Conservation (phyloP, 1,139 yeast species). For the Protomyces pachydermus region DNA sequence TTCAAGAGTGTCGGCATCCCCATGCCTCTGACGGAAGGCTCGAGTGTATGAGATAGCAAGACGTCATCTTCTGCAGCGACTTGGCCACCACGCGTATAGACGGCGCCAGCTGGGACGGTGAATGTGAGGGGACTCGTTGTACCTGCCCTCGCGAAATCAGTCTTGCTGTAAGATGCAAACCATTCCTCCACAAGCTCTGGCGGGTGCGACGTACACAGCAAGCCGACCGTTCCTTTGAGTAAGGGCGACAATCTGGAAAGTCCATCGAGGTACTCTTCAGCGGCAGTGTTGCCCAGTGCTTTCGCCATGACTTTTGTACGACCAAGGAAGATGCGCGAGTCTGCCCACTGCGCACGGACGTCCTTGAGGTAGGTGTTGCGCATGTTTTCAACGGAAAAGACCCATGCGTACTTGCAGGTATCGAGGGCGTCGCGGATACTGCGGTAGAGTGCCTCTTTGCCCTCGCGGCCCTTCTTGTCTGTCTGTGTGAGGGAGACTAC, state of each 20-base stretch:
- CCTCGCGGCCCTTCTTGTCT: conserved; percentile 90
- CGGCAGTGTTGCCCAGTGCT: conserved; percentile 80
- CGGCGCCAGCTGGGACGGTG: conserved; percentile 79
- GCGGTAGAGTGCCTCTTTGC: conserved; percentile 83
- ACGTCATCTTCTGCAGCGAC: conserved; percentile 85
- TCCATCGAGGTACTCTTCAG: conserved; percentile 85
- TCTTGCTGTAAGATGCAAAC: conserved; percentile 68
- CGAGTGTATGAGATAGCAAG: conserved; percentile 93
- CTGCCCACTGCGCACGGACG: conserved; percentile 85
- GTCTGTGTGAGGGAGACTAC: conserved; percentile 94
- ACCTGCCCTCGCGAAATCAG: conserved; percentile 88
- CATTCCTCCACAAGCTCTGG: conserved; percentile 81
- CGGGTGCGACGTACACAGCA: conserved; percentile 79
- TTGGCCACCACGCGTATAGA: conserved; percentile 94
- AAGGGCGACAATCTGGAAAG: conserved; percentile 61
- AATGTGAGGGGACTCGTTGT: conserved; percentile 76
- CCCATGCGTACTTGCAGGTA: conserved; percentile 66
- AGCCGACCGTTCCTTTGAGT: conserved; percentile 69
- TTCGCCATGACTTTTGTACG: conserved; percentile 89
- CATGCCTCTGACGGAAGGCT: conserved; percentile 80
- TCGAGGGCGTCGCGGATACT: conserved; percentile 82
- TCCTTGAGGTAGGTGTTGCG: conserved; percentile 94
- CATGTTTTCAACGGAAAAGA: conserved; percentile 80
- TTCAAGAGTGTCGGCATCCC: conserved; percentile 89
- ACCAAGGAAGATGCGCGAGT: conserved; percentile 69